Conservation (phyloP, 2,329 filamentous ascomycete genomes). For the Claviceps sp. region DNA sequence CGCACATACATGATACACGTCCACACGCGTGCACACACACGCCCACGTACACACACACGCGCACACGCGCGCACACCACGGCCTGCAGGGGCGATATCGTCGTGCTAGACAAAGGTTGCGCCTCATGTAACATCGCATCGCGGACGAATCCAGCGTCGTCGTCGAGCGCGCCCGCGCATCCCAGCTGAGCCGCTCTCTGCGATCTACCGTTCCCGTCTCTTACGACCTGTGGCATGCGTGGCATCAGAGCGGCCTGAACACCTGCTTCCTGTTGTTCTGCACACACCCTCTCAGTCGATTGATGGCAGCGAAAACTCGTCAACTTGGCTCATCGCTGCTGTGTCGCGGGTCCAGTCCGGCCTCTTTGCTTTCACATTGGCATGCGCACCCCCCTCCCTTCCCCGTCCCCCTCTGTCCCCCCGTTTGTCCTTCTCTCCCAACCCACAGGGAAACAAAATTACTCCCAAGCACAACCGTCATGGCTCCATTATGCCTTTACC, state of each 20-base stretch:
- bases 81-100: not conserved
- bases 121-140: constrained; percentile 7
- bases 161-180: constrained; percentile 1
- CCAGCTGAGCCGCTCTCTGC: not conserved
- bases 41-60: too few species aligned
- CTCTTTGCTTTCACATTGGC: not conserved
- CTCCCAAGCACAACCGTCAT: constrained; percentile 7
- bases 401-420: not conserved
- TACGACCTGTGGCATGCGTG: not conserved
- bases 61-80: not conserved
- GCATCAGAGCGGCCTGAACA: not conserved
- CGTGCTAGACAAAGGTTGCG: constrained; percentile 4
- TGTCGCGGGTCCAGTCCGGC: not conserved
- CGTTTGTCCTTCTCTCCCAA: constrained; percentile 9
- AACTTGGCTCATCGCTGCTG: not conserved
- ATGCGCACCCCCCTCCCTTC: constrained; percentile 1
- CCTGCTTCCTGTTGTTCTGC: not conserved
- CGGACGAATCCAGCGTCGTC: constrained; percentile 4
- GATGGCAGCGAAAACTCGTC: not conserved
- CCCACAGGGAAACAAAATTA: constrained; percentile 2
- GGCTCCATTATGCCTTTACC: constrained; percentile 5
- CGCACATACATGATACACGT: too few species aligned
- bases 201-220: not conserved
- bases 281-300: not conserved
- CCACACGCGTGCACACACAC: too few species aligned